A percentile compares a stretch with the other conserved stretches of the same genome.
phyloP scores from a whole-genome alignment of 1,284 basidiomycete genomes.

The Ustilago shanxiensis region DNA sequence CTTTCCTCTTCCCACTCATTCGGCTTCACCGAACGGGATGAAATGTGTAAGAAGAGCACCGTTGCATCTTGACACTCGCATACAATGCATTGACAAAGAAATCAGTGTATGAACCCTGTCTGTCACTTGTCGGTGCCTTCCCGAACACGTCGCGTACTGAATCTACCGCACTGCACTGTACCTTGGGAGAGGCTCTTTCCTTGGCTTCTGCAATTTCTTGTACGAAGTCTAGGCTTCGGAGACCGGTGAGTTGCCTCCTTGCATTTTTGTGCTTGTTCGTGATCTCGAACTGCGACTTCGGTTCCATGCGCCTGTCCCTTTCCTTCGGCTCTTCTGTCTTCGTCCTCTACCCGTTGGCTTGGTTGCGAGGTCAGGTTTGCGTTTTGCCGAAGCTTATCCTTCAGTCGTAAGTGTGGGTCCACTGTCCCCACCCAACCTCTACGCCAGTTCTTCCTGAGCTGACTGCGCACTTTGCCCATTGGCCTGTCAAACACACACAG shows the following conservation, averaged over 20 bases:
- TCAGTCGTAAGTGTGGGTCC: not conserved
- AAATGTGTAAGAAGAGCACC: not conserved
- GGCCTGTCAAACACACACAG: not conserved
- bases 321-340: not conserved
- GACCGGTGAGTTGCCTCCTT: not conserved
- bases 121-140: too few relatives aligned
- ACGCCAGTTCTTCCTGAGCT: not conserved
- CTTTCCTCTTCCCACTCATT: not conserved
- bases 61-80: not conserved
- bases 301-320: not conserved
- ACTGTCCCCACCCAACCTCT: slow-evolving; percentile 8
- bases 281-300: slow-evolving; percentile 3
- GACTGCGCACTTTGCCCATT: slow-evolving; percentile 1
- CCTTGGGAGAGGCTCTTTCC: not conserved
- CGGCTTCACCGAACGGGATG: slow-evolving; percentile 1
- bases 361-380: too few relatives aligned
- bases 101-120: not conserved
- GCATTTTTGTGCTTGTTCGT: slow-evolving; percentile 5
- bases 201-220: not conserved
- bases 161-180: too few relatives aligned
- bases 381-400: slow-evolving; percentile 8
- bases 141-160: not conserved
- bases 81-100: too few relatives aligned
- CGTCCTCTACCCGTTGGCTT: not conserved
- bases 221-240: not conserved